phyloP scores from a whole-genome alignment of 2,329 filamentous ascomycete species.

The Pseudophaeomoniella oleicola region DNA sequence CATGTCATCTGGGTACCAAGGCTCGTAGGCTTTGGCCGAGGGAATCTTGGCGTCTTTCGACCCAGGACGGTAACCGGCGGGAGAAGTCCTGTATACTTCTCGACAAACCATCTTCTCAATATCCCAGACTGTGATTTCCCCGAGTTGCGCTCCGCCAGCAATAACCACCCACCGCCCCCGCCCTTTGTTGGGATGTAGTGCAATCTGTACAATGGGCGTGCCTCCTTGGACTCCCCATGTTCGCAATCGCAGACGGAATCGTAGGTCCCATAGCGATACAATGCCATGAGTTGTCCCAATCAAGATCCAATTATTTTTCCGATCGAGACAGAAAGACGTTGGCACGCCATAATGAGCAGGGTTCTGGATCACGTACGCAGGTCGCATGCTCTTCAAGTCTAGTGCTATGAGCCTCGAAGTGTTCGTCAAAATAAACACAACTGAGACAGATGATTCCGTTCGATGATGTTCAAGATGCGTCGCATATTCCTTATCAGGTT shows the following conservation, averaged over 20 bases:
- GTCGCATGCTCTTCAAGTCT: conserved; percentile 73
- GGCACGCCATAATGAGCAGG: conserved; percentile 83
- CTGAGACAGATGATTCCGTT: conserved; percentile 57
- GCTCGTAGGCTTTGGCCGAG: conserved; percentile 50
- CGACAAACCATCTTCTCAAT: conserved; percentile 78
- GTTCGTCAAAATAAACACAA: conserved; percentile 75
- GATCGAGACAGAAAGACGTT: conserved; percentile 80
- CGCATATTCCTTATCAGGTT: conserved; percentile 72
- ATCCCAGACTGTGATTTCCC: conserved; percentile 92
- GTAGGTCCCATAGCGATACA: conserved; percentile 85
- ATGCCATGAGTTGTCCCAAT: conserved; percentile 88
- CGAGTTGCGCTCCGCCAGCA: conserved; percentile 70
- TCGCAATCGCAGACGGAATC: conserved; percentile 79
- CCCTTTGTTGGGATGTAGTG: conserved; percentile 63
- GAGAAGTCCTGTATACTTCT: conserved; percentile 57
- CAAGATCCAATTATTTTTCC: conserved; percentile 76
- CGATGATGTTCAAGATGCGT: conserved; percentile 91
- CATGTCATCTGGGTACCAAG: conserved; percentile 84
- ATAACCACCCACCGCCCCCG: conserved; percentile 78
- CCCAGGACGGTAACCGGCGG: neutral
- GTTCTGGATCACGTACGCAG: conserved; percentile 69
- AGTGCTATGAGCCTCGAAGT: conserved; percentile 69
- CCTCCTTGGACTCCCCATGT: conserved; percentile 78
- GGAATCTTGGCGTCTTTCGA: conserved; percentile 6
- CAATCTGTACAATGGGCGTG: conserved; percentile 55